These are phyloP conservation scores for Rhizomucor miehei DNA, from an alignment of 371 early-diverging fungal genomes.

Conservation along the genomic window DNA sequence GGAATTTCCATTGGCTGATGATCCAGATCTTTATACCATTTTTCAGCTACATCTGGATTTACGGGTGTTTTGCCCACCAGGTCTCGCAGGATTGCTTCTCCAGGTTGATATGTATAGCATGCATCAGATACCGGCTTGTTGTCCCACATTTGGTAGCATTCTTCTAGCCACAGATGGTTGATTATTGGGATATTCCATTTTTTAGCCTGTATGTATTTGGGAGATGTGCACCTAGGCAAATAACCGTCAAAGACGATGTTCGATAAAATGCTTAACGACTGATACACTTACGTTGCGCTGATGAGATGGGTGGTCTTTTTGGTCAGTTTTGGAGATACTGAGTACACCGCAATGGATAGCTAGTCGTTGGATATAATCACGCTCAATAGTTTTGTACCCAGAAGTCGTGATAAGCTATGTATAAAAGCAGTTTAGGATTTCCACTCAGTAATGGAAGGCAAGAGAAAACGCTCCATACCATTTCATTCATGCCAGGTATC, in stretches of 20 bases:
- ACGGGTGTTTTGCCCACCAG: conserved; percentile 30
- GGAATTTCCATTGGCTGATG: conserved; percentile 2
- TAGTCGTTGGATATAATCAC: conserved; percentile 70
- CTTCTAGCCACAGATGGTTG: conserved; percentile 92
- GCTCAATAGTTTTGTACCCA: conserved; percentile 64
- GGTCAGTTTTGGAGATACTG: conserved; percentile 57
- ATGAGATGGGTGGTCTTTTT: conserved; percentile 55
- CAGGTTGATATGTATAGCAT: conserved; percentile 55
- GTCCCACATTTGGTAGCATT: conserved; percentile 61
- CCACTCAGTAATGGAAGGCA: too few relatives aligned
- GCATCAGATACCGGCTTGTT: conserved; percentile 50
- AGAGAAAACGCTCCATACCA: conserved; percentile 18
- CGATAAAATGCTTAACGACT: not conserved
- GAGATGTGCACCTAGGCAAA: conserved; percentile 43
- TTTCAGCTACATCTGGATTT: conserved; percentile 9
- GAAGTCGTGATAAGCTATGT: conserved; percentile 57
- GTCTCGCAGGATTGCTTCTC: conserved; percentile 14
- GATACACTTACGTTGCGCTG: conserved; percentile 49
- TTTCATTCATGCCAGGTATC: conserved; percentile 49
- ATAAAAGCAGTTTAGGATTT: not conserved
- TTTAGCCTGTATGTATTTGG: conserved; percentile 61
- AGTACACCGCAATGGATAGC: conserved; percentile 63
- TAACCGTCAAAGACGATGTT: not conserved
- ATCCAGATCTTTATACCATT: conserved; percentile 23
- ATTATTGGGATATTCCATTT: conserved; percentile 67